Evolutionary conservation across 768 basidiomycete genomes (phyloP).

Genomic region (Rickenella mellea): DNA sequence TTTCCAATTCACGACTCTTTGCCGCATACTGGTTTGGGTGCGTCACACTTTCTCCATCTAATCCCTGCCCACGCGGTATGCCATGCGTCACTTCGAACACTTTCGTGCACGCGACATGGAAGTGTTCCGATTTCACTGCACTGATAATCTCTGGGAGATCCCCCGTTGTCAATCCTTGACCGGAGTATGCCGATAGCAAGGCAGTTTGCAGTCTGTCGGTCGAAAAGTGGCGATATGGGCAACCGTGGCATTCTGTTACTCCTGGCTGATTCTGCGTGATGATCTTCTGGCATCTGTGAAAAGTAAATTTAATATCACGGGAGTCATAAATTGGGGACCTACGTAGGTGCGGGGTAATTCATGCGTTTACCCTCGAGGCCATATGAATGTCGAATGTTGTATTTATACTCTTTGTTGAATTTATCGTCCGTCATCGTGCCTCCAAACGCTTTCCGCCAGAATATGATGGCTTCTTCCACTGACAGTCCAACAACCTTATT

Average conservation of each 20-base stretch:
- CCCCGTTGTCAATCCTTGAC: constrained; percentile 48
- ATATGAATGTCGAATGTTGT: constrained; percentile 93
- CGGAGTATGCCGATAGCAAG: constrained; percentile 58
- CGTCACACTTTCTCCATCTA: constrained; percentile 78
- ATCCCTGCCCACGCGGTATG: constrained; percentile 82
- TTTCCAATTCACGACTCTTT: constrained; percentile 60
- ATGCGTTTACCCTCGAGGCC: constrained; percentile 91
- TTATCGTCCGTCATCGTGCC: constrained; percentile 75
- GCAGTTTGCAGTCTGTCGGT: constrained; percentile 70
- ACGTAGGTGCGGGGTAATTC: constrained; percentile 93
- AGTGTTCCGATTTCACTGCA: constrained; percentile 71
- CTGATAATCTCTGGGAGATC: constrained; percentile 80
- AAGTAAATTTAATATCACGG: constrained; percentile 2
- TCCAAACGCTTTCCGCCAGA: constrained; percentile 84
- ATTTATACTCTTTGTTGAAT: constrained; percentile 96
- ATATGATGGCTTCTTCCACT: constrained; percentile 86
- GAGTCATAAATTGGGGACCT: constrained; percentile 6
- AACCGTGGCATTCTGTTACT: constrained; percentile 68
- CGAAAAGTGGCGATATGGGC: constrained; percentile 88
- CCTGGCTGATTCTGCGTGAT: constrained; percentile 61
- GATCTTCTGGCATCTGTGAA: constrained; percentile 78
- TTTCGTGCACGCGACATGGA: constrained; percentile 93
- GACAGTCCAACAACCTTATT: constrained; percentile 81
- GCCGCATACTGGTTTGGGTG: constrained; percentile 90
- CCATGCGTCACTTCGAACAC: constrained; percentile 95